phyloP scores from a whole-genome alignment of 129 eudicot genomes.

The Scalesia atractyloides region DNA sequence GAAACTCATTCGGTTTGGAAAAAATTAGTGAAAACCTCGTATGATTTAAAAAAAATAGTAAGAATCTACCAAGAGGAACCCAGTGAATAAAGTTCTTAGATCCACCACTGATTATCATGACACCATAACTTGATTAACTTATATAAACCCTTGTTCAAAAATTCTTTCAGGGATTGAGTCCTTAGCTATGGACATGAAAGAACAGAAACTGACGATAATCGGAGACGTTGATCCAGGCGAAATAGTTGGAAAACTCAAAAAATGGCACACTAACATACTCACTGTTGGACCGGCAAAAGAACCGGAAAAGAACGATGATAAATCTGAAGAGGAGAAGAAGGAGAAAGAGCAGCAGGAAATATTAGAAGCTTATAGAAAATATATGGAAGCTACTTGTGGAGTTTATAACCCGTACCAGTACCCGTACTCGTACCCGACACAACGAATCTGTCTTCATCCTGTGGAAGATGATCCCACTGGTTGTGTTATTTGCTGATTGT shows the following conservation, averaged over 20 bases:
- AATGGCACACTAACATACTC: constrained; percentile 23
- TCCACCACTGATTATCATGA: too few relatives aligned
- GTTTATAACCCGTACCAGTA: constrained; percentile 17
- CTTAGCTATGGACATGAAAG: constrained; percentile 37
- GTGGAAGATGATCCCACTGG: constrained; percentile 35
- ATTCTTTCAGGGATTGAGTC: constrained; percentile 9
- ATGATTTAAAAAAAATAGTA: too few relatives aligned
- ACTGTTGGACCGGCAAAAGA: constrained; percentile 45
- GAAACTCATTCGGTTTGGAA: too few relatives aligned
- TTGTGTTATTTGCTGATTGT: constrained; percentile 38
- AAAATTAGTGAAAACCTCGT: too few relatives aligned
- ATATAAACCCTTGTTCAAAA: too few relatives aligned
- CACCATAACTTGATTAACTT: too few relatives aligned
- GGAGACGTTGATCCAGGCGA: constrained; percentile 42
- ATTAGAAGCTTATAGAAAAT: constrained; percentile 1
- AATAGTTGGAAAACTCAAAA: constrained; percentile 25
- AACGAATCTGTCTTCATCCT: constrained; percentile 15
- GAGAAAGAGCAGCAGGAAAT: constrained; percentile 16
- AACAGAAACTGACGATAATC: constrained; percentile 31
- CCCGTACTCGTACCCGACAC: constrained; percentile 15
- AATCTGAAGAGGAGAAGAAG: background rate
- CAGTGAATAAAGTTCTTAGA: too few relatives aligned
- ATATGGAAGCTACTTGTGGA: background rate
- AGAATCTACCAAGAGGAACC: too few relatives aligned
- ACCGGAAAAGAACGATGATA: background rate